Evolutionary conservation across 257 asterid species (phyloP), one percentile per base, ranked within the genome.

Genomic region (Oldenlandia corymbosa): DNA sequence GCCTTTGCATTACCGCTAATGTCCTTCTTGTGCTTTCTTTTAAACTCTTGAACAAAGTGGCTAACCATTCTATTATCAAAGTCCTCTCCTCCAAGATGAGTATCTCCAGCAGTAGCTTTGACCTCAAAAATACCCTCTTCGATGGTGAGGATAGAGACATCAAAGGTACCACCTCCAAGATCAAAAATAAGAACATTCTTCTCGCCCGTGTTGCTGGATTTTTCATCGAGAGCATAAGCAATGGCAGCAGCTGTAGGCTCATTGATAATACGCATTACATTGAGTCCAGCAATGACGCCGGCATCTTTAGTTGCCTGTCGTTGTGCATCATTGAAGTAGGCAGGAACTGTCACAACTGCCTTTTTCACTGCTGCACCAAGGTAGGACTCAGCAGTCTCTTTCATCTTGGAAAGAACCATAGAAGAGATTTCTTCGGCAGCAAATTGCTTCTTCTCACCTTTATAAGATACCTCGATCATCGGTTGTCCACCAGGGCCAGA

Each of bases 1-100:
- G 78, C 76, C 14, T 71, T 61, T 1, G 80, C 63, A 48, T 71
- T 66, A 8, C 73, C 68, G 1, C 45, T 75, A 2, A 76, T 65
- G 32, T 76, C 78, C 66, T 76, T 72, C 59, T 75, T 71, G 65
- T 75, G 50, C 66, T 71, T 75, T 60, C 74, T 75, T 57, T 75
- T 59, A 18, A 75, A 75, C 64, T 71, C 80, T 17, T 36, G 60
- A 14, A 70, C 66, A 56, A 48, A 70, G 51, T 64, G 60, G 56
- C 60, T 56, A 26, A 70, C 75, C 75, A 70, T 32, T 64, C 70
- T 56, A 39, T 62, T 70, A 55, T 70, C 74, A 37, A 70, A 70
- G 43, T 62, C 74, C 50, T 70, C 74, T 42, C 75, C 75, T 32
- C 75, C 71, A 52, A 72, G 72, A 48, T 72, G 76, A 51, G 76